Conservation (phyloP, 441 rosid genomes). For the Viola pubescens region DNA sequence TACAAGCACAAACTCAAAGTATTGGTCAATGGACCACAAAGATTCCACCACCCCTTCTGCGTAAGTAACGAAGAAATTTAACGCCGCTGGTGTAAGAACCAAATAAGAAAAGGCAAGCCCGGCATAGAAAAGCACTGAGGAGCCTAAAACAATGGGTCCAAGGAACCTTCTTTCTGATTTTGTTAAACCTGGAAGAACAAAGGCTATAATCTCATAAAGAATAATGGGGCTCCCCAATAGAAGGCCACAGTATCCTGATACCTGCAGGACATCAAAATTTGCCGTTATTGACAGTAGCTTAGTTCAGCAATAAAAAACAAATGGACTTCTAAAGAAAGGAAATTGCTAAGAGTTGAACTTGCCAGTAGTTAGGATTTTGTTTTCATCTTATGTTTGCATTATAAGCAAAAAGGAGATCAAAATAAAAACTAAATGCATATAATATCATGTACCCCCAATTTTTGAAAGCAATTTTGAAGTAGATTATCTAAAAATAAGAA, state of each 20-base stretch:
- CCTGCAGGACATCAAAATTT: conserved; percentile 39
- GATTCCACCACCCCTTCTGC: conserved; percentile 96
- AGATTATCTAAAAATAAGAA: not conserved
- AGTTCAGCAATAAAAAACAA: conserved; percentile 4
- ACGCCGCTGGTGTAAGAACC: conserved; percentile 85
- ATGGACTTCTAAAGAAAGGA: not conserved
- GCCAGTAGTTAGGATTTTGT: no score
- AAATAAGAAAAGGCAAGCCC: conserved; percentile 77
- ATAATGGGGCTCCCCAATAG: conserved; percentile 87
- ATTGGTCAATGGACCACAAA: conserved; percentile 94
- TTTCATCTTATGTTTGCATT: no score
- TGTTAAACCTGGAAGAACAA: conserved; percentile 91
- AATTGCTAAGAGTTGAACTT: not conserved
- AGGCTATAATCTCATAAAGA: conserved; percentile 89
- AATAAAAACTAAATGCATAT: not conserved
- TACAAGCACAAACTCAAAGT: conserved; percentile 91
- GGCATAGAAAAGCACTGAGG: conserved; percentile 81
- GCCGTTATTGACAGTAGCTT: conserved; percentile 8
- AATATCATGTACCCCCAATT: not conserved
- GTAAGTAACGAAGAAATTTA: conserved; percentile 83
- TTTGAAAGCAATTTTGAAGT: not conserved
- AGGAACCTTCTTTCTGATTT: conserved; percentile 79
- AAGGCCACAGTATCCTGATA: conserved; percentile 93
- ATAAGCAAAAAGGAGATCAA: not conserved
- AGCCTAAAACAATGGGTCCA: conserved; percentile 87